Base-by-base conservation (phyloP, 169 alveolate genomes). In the Cryptosporidium bovis region DNA sequence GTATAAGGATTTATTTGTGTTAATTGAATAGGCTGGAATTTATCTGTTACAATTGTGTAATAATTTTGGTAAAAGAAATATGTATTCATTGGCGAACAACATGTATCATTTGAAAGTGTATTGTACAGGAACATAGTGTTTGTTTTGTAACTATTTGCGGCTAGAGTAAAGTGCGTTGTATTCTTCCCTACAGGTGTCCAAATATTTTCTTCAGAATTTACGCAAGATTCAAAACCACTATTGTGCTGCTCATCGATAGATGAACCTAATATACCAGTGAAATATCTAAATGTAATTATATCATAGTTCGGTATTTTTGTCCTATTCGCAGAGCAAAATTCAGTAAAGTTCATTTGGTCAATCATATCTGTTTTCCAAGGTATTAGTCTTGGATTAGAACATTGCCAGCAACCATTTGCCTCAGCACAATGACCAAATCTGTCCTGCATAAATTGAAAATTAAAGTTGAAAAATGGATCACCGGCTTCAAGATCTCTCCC, bases 371-470 rank as follows among this genome's bases (percentile, higher is more conserved):
- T 62, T 44, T 77, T 77, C 87, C 87, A 77, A 20, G 87, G 87
- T 34, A 77, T 77, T 20, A 77, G 5, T 4, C 87, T 56, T n/a
- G 87, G 87, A 27, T 77, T 77, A 24, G 87, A 77, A 27, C 87
- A 77, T 4, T 56, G 65, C 87, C 87, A 77, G 56, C 87, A 77
- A 44, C 71, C 87, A 60, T 77, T 77, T 18, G 71, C 62, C 20
- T 77, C 71, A 1, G 87, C 65, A 60, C 87, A 77, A 62, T 77
- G 87, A 0, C 87, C 87, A 77, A 77, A 77, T 31, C 87, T 77
- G 56, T 77, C 87, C 51, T 77, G 87, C 87, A 77, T 77, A 60
- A 58, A 77, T 50, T 77, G 87, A 62, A 77, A 77, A 40, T 77
- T 77, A 20, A 77, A 77, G 36, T 77, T 77, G 40, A 77, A 77